Conservation (phyloP, 305 asterid genomes). For the Rubia balearica region DNA sequence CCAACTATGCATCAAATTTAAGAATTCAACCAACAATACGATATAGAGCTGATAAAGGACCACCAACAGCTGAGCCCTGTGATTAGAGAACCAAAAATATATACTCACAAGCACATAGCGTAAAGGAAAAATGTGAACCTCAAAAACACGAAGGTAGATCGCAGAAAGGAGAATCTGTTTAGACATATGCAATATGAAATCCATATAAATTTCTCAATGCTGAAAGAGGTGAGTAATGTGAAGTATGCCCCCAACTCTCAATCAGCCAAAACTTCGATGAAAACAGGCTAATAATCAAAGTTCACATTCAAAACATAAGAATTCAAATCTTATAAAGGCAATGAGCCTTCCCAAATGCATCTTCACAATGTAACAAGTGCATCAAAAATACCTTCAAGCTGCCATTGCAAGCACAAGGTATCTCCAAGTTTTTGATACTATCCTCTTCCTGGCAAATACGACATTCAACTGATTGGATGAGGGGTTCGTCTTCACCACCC, state of each 20-base stretch:
- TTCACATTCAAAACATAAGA: not conserved
- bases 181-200: not conserved
- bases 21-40: not conserved
- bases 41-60: not conserved
- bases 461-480: conserved; percentile 40
- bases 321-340: not conserved
- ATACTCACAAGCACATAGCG: not conserved
- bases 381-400: conserved; percentile 36
- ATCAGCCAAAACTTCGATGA: not conserved
- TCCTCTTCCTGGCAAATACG: conserved; percentile 58
- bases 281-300: not conserved
- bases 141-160: not conserved
- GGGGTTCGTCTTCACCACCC: conserved; percentile 35
- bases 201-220: not conserved
- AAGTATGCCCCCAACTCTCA: not conserved
- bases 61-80: not conserved
- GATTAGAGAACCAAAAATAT: not conserved
- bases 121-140: not conserved
- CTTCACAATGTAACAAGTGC: conserved; percentile 3
- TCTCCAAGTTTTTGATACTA: conserved; percentile 32
- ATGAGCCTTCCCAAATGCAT: not conserved
- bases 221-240: not conserved
- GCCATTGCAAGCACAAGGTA: conserved; percentile 46
- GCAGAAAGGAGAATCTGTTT: not conserved
- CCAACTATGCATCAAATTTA: not conserved